A percentile compares a stretch with the other conserved stretches of the same genome.
Conservation (phyloP, 768 basidiomycete species). For the Pisolithus sp. region DNA sequence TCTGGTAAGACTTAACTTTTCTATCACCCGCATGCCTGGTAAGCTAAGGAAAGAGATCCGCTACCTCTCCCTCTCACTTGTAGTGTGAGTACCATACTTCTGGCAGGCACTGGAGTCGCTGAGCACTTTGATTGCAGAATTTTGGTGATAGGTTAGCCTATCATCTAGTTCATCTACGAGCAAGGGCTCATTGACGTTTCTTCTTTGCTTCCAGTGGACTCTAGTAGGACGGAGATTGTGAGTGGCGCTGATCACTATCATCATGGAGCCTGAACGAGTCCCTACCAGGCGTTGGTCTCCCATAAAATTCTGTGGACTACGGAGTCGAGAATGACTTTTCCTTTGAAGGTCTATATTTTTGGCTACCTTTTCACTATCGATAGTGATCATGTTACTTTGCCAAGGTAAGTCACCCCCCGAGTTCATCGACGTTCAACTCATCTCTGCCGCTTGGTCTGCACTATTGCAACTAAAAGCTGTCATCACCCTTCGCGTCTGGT, state of each 20-base stretch:
- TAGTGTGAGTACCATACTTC: not conserved
- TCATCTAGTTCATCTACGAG: not conserved
- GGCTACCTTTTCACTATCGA: not conserved
- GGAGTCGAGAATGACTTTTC: no score
- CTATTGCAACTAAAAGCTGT: conserved; percentile 1
- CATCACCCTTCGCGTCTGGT: conserved; percentile 16
- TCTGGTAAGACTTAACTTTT: not conserved
- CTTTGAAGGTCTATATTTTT: not conserved
- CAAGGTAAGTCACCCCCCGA: conserved; percentile 8
- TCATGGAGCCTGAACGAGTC: not conserved
- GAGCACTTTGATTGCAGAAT: not conserved
- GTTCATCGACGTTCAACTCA: not conserved
- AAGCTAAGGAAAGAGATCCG: conserved; percentile 3
- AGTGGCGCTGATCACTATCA: not conserved
- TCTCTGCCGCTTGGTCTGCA: no score
- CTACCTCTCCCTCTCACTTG: not conserved
- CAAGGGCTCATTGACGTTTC: not conserved
- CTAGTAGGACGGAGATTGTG: not conserved
- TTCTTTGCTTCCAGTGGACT: not conserved
- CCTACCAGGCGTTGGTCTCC: conserved; percentile 3
- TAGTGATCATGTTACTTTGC: conserved; percentile 3
- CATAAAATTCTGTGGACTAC: no score
- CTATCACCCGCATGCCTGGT: no score
- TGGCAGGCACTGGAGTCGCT: no score
- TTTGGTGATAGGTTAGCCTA: not conserved